These are phyloP conservation scores for Ceratocystis ficicola DNA, from an alignment of 2,329 filamentous ascomycete genomes.

Conservation along the genomic window DNA sequence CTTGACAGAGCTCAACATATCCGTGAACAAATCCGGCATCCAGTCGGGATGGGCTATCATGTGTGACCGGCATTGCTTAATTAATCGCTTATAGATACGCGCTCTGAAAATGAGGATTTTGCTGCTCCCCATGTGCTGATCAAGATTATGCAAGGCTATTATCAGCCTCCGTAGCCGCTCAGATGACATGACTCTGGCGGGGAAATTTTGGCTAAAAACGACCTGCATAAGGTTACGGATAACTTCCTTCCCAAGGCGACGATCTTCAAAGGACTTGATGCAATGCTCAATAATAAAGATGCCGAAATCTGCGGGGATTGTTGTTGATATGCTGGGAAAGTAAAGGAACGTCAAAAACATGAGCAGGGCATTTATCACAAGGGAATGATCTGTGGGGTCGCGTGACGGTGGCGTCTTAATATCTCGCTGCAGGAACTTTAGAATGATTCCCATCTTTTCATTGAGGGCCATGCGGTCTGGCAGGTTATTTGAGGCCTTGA, in stretches of 20 bases:
- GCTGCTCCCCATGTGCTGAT: slow-evolving; percentile 63
- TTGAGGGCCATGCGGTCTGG: slow-evolving; percentile 62
- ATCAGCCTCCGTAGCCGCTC: slow-evolving; percentile 61
- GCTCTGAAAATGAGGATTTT: slow-evolving; percentile 68
- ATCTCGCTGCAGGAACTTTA: slow-evolving; percentile 75
- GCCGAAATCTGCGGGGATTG: slow-evolving; percentile 66
- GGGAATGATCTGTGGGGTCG: slow-evolving; percentile 50
- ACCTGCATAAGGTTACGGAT: slow-evolving; percentile 70
- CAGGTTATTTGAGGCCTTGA: slow-evolving; percentile 72
- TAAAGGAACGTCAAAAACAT: slow-evolving; percentile 67
- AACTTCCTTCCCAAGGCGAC: slow-evolving; percentile 59
- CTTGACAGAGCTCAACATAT: slow-evolving; percentile 65
- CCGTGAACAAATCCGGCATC: slow-evolving; percentile 70
- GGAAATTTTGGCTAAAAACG: slow-evolving; percentile 68
- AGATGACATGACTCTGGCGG: slow-evolving; percentile 57
- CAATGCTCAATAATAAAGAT: slow-evolving; percentile 70
- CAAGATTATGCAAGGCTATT: slow-evolving; percentile 56
- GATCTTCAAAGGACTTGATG: slow-evolving; percentile 59
- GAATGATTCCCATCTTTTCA: slow-evolving; percentile 63
- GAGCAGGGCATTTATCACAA: slow-evolving; percentile 66
- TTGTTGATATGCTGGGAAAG: slow-evolving; percentile 56
- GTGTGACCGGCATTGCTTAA: slow-evolving; percentile 55
- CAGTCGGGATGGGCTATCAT: slow-evolving; percentile 67
- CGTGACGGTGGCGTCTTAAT: slow-evolving; percentile 49
- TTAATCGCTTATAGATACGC: slow-evolving; percentile 62